Evolutionary conservation across 495 filamentous ascomycete species (phyloP).

Genomic region (Penicillium arizonense): DNA sequence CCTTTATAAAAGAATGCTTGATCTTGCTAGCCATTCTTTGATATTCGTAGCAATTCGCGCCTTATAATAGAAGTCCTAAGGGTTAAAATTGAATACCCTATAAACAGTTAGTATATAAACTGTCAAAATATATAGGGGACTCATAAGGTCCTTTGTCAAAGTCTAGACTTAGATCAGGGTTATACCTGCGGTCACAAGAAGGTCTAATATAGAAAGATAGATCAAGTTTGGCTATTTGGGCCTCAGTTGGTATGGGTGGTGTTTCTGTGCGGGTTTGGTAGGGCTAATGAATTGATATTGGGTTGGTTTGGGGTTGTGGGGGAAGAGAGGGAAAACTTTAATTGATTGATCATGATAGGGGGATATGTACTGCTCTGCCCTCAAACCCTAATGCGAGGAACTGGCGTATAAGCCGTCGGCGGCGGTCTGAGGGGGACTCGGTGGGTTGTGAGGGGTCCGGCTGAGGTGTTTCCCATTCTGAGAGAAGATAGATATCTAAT

Average conservation of each 20-base stretch:
- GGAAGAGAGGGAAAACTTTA: neutral
- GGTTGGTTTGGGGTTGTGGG: neutral
- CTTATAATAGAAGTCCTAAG: constrained; percentile 21
- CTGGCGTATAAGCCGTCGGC: constrained; percentile 1
- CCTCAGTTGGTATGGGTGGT: neutral
- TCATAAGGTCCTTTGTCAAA: constrained; percentile 26
- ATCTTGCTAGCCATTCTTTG: neutral
- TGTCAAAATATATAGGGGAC: constrained; percentile 5
- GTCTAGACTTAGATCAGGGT: constrained; percentile 6
- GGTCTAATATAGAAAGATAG: constrained; percentile 24
- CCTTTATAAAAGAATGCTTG: constrained; percentile 12
- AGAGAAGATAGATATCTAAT: constrained; percentile 6
- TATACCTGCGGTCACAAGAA: constrained; percentile 19
- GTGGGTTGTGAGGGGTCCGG: neutral
- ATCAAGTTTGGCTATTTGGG: constrained; percentile 15
- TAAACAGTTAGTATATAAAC: constrained; percentile 6
- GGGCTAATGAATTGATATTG: constrained; percentile 2
- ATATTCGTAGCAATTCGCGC: constrained; percentile 19
- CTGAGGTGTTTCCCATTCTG: neutral
- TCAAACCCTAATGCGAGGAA: constrained; percentile 1
- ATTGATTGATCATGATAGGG: too few species aligned
- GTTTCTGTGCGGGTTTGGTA: neutral
- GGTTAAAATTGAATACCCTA: constrained; percentile 22
- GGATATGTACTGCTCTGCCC: neutral
- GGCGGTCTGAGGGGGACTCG: constrained; percentile 3